Evolutionary conservation across 202 grass and related monocot genomes (phyloP), one percentile per base, ranked within the genome.

Genomic region (Panicum hallii): DNA sequence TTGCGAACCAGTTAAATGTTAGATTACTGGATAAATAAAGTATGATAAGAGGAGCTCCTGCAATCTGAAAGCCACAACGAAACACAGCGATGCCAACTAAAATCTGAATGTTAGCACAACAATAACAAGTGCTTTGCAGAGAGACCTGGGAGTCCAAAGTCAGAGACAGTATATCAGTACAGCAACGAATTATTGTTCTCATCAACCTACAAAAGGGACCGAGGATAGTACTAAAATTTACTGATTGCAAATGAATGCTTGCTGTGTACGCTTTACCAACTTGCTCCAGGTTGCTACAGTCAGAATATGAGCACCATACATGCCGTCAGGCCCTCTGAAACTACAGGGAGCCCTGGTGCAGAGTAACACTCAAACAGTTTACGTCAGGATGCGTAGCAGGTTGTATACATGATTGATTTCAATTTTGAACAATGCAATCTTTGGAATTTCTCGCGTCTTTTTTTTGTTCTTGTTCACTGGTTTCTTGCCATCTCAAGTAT

Each of bases 181-280:
- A 20, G 45, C 41, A 41, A 72, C 20, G 49, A 65, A 44, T 77
- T 70, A 81, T 47, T 63, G 8, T 64, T 14, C 10, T 48, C 78
- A 65, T 64, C 54, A n/a, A 72, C 54, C 58, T 50, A 62, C 23
- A 14, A 40, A 36, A 40, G 30, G 57, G 40, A 50, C 40, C 38
- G 68, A 34, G 11, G 75, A 79, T 46, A 81, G 34, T 69, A 62
- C 87, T 46, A 32, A 32, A 55, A 70, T 46, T 75, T 67, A 84
- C 64, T 85, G 45, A 72, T 71, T 72, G 46, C 55, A 57, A 81
- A 62, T 89, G 87, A 85, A 84, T 85, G 71, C 52, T 66, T 77
- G 71, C 63, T 45, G 82, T 34, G 11, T 5, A 76, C 54, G 10
- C 63, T 67, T 52, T 77, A 76, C 63, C 77, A 84, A 52, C 76